Conservation (phyloP, 768 basidiomycete genomes). For the Postia placenta region DNA sequence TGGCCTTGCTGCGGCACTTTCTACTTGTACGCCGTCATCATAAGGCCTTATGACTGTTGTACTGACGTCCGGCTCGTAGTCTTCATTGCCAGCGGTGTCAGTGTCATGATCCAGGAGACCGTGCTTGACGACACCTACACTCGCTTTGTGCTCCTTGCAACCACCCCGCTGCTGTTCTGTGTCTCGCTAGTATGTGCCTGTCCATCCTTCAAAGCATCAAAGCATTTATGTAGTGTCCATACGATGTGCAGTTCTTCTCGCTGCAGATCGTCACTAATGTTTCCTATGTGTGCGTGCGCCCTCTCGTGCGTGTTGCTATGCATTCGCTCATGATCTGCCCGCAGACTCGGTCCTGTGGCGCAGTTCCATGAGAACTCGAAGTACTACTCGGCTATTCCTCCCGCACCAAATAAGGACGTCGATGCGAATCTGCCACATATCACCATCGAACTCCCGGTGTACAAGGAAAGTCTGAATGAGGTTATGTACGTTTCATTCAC, state of each 20-base stretch:
- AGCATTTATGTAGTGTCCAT: neutral
- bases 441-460: slow-evolving; percentile 81
- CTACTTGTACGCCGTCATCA: slow-evolving; percentile 45
- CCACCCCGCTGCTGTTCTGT: slow-evolving; percentile 69
- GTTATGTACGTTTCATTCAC: slow-evolving; percentile 55
- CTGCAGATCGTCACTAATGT: slow-evolving; percentile 60
- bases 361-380: slow-evolving; percentile 82
- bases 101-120: slow-evolving; percentile 58
- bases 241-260: slow-evolving; percentile 65
- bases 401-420: slow-evolving; percentile 54
- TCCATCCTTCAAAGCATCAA: too few relatives aligned
- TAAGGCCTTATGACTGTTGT: neutral
- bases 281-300: slow-evolving; percentile 45
- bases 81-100: slow-evolving; percentile 61
- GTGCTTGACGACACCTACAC: slow-evolving; percentile 55
- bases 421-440: slow-evolving; percentile 66
- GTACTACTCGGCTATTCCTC: slow-evolving; percentile 71
- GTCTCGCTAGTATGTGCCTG: slow-evolving; percentile 69
- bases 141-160: slow-evolving; percentile 61
- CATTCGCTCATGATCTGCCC: slow-evolving; percentile 33
- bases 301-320: neutral
- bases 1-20: slow-evolving; percentile 62
- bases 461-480: slow-evolving; percentile 78
- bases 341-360: slow-evolving; percentile 65
- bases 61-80: slow-evolving; percentile 36